Percentiles rank a stretch among this genome's conserved stretches.
These are phyloP conservation scores for Polygonum maritimum DNA, from an alignment of 148 eudicot species.

Conservation along the genomic window DNA sequence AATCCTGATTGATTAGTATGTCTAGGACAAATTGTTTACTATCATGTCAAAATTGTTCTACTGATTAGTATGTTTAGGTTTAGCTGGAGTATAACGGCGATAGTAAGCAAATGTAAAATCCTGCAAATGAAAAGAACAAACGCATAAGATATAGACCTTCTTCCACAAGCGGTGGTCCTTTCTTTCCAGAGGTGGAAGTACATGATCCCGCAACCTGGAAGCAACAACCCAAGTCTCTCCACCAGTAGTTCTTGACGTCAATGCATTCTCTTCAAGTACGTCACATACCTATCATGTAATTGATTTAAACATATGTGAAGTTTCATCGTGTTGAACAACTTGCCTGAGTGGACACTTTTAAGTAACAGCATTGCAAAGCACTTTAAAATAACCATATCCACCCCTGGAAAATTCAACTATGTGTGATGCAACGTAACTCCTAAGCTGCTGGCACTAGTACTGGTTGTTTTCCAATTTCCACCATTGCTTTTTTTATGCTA, in stretches of 20 bases:
- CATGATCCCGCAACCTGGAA: slow-evolving; percentile 93
- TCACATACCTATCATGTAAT: slow-evolving; percentile 55
- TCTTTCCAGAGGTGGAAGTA: slow-evolving; percentile 82
- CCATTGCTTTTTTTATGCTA: not conserved
- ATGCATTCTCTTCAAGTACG: slow-evolving; percentile 81
- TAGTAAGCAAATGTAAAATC: not conserved
- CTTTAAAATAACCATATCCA: not conserved
- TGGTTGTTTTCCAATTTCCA: not conserved
- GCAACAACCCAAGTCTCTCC: slow-evolving; percentile 89
- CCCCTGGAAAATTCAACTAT: not conserved
- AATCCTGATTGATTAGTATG: not conserved
- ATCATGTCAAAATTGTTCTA: not conserved
- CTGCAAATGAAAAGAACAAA: not conserved
- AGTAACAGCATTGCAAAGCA: too few species aligned
- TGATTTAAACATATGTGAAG: not conserved
- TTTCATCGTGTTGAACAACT: not conserved
- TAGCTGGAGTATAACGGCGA: not conserved
- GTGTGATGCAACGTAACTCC: not conserved
- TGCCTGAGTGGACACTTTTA: too few species aligned
- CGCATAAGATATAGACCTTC: slow-evolving; percentile 39
- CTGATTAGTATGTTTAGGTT: not conserved
- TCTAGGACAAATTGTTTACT: not conserved
- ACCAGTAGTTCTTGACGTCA: slow-evolving; percentile 38
- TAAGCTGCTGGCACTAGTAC: too few species aligned
- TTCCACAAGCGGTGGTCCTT: slow-evolving; percentile 66